Evolutionary conservation across 75 land plant genomes (phyloP).

Genomic region (Selaginella tamariscina): DNA sequence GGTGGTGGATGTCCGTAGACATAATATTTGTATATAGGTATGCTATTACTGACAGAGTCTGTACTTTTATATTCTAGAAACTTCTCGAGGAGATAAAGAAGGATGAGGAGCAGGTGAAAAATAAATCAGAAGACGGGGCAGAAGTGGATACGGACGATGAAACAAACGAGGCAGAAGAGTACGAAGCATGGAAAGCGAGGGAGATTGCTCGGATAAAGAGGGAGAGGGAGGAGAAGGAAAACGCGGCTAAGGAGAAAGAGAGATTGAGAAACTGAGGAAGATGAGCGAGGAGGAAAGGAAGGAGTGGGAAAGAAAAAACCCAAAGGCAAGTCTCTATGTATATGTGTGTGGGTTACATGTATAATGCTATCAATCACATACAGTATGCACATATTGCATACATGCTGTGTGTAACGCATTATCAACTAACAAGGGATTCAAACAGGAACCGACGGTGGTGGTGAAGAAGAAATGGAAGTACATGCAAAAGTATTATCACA

Average conservation of each 20-base stretch:
- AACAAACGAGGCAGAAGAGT: conserved; percentile 83
- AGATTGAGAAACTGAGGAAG: conserved; percentile 84
- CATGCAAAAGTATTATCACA: conserved; percentile 99
- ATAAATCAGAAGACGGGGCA: conserved; percentile 48
- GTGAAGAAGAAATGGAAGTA: conserved; percentile 93
- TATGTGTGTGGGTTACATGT: too few species aligned
- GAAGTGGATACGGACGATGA: conserved; percentile 96
- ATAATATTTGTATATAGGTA: too few species aligned
- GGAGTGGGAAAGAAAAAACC: conserved; percentile 91
- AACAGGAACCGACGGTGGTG: too few species aligned
- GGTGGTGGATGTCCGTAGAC: too few species aligned
- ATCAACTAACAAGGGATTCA: too few species aligned
- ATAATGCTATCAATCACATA: too few species aligned
- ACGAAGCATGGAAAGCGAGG: conserved; percentile 86
- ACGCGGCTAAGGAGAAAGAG: conserved; percentile 82
- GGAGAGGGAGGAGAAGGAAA: conserved; percentile 79
- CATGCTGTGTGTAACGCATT: too few species aligned
- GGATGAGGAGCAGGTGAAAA: conserved; percentile 73
- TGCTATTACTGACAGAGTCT: too few species aligned
- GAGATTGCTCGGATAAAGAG: conserved; percentile 95
- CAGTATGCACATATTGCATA: too few species aligned
- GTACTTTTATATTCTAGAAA: too few species aligned
- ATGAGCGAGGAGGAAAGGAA: conserved; percentile 93
- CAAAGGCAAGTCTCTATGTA: too few species aligned
- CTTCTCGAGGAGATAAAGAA: conserved; percentile 78